Percentiles rank a stretch among this genome's conserved stretches.
Evolutionary conservation across 306 rosid genomes (phyloP).

Genomic region (Acacia acuminata): DNA sequence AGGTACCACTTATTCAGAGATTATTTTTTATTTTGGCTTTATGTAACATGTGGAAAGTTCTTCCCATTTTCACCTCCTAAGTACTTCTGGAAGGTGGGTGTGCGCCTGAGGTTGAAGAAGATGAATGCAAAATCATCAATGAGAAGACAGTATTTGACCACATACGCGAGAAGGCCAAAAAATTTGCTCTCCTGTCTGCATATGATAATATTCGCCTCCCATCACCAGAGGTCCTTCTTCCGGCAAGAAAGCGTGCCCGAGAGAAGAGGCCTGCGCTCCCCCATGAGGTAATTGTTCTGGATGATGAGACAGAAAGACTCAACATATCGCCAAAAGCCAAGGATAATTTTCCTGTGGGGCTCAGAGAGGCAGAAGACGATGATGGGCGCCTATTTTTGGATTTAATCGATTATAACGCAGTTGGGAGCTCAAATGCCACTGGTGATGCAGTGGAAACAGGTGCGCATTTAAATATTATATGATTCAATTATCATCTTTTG

Average conservation of each 20-base stretch:
- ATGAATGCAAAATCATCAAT: slow-evolving; percentile 58
- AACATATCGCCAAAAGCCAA: slow-evolving; percentile 33
- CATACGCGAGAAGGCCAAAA: slow-evolving; percentile 88
- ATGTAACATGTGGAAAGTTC: slow-evolving; percentile 8
- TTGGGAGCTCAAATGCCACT: slow-evolving; percentile 41
- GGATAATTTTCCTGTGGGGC: slow-evolving; percentile 42
- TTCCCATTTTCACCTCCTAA: slow-evolving; percentile 28
- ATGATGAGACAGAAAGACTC: slow-evolving; percentile 43
- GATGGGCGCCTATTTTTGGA: slow-evolving; percentile 22
- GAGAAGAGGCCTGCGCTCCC: slow-evolving; percentile 52
- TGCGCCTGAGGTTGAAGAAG: slow-evolving; percentile 47
- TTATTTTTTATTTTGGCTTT: neutral
- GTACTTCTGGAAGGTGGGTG: slow-evolving; percentile 48
- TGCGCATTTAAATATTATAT: slow-evolving; percentile 27
- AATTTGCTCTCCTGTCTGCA: slow-evolving; percentile 51
- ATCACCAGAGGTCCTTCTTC: slow-evolving; percentile 48
- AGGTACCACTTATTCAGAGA: slow-evolving; percentile 46
- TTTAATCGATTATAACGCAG: slow-evolving; percentile 27
- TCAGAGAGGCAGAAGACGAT: slow-evolving; percentile 33
- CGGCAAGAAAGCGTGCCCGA: slow-evolving; percentile 48
- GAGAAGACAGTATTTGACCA: slow-evolving; percentile 83
- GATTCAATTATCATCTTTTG: slow-evolving; percentile 20
- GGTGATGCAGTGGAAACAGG: slow-evolving; percentile 49
- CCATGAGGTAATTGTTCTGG: slow-evolving; percentile 55
- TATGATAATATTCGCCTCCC: slow-evolving; percentile 49